Evolutionary conservation across 805 yeast species (phyloP), one percentile per base, ranked within the genome.

Genomic region (Cyberlindnera galapagoensis): DNA sequence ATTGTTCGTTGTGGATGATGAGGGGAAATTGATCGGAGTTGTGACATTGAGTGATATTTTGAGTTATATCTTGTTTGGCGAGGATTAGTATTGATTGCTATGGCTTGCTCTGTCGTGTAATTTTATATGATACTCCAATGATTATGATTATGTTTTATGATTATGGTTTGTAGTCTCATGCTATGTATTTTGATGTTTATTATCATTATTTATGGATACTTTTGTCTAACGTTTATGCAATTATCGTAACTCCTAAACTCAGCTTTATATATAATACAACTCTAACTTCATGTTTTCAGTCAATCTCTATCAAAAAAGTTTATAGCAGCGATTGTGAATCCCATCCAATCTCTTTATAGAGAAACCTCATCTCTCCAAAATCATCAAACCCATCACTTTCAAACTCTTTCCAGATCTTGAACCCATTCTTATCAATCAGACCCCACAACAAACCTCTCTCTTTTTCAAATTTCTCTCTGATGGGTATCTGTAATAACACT

Each of bases 21-120:
- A 71, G 14, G 90, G 94, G 7, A 71, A 66, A 31, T 64, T 92
- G 44, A 60, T 76, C 25, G 95, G 95, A 15, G 90, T 92, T 18
- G 77, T 92, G 38, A 84, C 97, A 0, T 65, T 92, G 49, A 82
- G 95, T 54, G 98, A 92, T 56, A 88, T 92, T 34, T 69, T 92
- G 48, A 74, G 75, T 54, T 92, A 90, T 54, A 72, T 90, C 28
- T 65, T 88, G 38, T 73, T 76, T 49, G 85, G 82, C 18, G 81
- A 63, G 37, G n/a, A n/a, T n/a, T n/a, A n/a, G n/a, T n/a, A n/a
- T n/a, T n/a, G n/a, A n/a, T n/a, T n/a, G n/a, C n/a, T n/a, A n/a
- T n/a, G n/a, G n/a, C n/a, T n/a, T n/a, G n/a, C n/a, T n/a, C n/a
- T n/a, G n/a, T n/a, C n/a, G n/a, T n/a, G n/a, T n/a, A n/a, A n/a